phyloP scores from a whole-genome alignment of 179 eudicot genomes.

The Silene coronaria region DNA sequence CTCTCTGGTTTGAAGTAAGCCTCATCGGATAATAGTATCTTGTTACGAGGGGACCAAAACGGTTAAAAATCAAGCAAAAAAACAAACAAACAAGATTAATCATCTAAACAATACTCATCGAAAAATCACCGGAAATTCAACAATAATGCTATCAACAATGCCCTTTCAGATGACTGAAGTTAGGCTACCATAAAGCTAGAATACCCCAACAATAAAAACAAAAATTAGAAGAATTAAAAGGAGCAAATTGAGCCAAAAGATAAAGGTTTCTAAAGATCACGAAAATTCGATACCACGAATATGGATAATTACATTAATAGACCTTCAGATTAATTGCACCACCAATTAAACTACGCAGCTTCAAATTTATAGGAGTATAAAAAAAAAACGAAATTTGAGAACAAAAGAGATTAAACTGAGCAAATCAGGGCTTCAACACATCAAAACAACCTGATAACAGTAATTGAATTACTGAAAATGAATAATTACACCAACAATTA shows the following conservation, averaged over 20 bases:
- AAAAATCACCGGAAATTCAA: background rate
- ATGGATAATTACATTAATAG: background rate
- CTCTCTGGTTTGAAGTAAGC: background rate
- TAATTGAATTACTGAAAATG: background rate
- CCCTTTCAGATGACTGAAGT: background rate
- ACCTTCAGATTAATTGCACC: background rate
- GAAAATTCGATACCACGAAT: background rate
- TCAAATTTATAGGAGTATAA: background rate
- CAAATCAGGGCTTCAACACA: background rate
- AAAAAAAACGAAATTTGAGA: background rate
- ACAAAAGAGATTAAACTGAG: background rate
- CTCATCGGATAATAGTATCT: background rate
- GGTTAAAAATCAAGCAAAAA: background rate
- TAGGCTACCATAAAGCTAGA: background rate
- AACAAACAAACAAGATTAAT: background rate
- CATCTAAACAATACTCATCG: background rate
- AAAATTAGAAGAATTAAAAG: background rate
- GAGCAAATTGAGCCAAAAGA: background rate
- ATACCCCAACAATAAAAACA: background rate
- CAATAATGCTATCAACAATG: background rate
- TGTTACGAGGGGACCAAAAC: background rate
- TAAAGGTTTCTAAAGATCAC: background rate
- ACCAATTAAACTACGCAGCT: background rate
- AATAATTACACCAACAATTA: background rate
- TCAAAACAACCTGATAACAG: background rate